Conservation (phyloP, 2,329 filamentous ascomycete genomes). For the Diaporthe capsici region DNA sequence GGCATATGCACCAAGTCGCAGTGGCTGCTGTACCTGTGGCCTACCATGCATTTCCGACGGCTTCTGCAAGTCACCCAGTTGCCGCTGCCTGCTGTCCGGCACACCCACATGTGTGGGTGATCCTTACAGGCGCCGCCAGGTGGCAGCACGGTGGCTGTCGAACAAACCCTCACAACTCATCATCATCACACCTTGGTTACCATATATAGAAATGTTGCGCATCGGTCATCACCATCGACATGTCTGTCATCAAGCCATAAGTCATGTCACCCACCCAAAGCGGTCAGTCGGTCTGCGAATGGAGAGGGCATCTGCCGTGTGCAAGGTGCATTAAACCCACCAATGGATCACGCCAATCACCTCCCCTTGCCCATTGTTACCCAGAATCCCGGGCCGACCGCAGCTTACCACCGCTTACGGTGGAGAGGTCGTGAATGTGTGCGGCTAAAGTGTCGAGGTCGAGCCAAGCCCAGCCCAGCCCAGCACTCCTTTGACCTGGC, state of each 20-base stretch:
- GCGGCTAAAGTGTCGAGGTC: conserved; percentile 5
- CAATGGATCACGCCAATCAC: conserved; percentile 16
- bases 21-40: conserved; percentile 33
- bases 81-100: background rate
- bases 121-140: conserved; percentile 19
- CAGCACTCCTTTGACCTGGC: background rate
- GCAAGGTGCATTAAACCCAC: conserved; percentile 23
- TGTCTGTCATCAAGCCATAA: conserved; percentile 12
- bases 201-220: conserved; percentile 20
- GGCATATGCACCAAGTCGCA: conserved; percentile 37
- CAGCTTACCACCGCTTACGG: background rate
- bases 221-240: conserved; percentile 8
- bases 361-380: conserved; percentile 1
- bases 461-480: background rate
- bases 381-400: conserved; percentile 21
- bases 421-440: conserved; percentile 5
- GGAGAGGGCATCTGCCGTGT: background rate
- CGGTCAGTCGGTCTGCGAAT: background rate
- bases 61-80: conserved; percentile 2
- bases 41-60: conserved; percentile 27
- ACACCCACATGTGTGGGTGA: conserved; percentile 1
- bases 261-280: conserved; percentile 22
- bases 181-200: conserved; percentile 1
- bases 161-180: background rate
- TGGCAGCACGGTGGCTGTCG: conserved; percentile 24